These are phyloP conservation scores for Penicillium ucsense DNA, from an alignment of 495 filamentous ascomycete genomes.

Conservation along the genomic window DNA sequence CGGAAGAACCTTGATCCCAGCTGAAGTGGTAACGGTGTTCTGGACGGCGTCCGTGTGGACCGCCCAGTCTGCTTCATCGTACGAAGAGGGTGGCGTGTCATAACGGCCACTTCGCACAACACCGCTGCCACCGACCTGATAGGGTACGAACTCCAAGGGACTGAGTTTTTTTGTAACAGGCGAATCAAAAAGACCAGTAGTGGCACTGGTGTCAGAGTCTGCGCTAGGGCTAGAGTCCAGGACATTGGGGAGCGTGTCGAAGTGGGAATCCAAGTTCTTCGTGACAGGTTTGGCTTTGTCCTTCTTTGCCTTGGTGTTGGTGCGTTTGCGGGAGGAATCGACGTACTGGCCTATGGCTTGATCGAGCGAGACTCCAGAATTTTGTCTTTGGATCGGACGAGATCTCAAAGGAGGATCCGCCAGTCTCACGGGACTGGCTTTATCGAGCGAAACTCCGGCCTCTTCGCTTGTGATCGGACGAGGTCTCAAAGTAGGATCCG, in stretches of 20 bases:
- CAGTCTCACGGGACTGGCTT: too few relatives aligned
- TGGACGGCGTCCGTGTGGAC: slow-evolving; percentile 9
- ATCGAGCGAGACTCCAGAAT: too few relatives aligned
- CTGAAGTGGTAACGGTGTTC: slow-evolving; percentile 4
- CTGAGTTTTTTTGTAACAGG: slow-evolving; percentile 10
- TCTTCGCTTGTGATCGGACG: too few relatives aligned
- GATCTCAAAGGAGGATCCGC: too few relatives aligned
- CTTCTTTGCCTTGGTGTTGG: slow-evolving; percentile 2
- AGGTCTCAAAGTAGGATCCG: too few relatives aligned
- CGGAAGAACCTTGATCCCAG: slow-evolving; percentile 14
- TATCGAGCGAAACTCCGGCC: too few relatives aligned
- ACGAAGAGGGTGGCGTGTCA: slow-evolving; percentile 33
- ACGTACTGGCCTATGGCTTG: too few relatives aligned
- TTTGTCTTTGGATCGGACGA: too few relatives aligned
- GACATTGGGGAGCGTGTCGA: slow-evolving; percentile 6
- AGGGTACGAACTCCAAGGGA: slow-evolving; percentile 20
- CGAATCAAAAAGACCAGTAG: slow-evolving; percentile 23
- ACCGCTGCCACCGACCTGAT: slow-evolving; percentile 17
- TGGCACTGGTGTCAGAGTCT: slow-evolving; percentile 24
- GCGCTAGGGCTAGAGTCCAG: slow-evolving; percentile 23
- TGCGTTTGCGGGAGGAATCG: too few relatives aligned
- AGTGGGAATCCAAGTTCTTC: neutral
- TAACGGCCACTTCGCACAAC: slow-evolving; percentile 3
- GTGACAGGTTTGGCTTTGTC: neutral
- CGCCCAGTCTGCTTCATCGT: slow-evolving; percentile 22